phyloP scores from a whole-genome alignment of 1,284 basidiomycete genomes.

The Rhodotorula sp. region DNA sequence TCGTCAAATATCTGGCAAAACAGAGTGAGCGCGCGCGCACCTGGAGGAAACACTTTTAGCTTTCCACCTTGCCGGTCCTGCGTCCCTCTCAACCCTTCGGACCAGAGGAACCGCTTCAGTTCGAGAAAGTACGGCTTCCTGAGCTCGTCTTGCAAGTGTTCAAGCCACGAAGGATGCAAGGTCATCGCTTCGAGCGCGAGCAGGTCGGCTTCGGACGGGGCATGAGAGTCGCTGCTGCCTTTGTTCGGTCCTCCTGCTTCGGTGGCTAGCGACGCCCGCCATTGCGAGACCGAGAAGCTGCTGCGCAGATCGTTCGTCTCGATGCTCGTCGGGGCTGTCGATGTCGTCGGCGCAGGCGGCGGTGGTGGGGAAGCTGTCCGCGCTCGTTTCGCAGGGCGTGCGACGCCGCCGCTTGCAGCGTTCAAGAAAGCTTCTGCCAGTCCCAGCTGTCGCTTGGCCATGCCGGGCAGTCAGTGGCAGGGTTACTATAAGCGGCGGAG shows the following conservation, averaged over 20 bases:
- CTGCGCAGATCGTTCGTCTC: background rate
- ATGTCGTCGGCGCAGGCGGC: background rate
- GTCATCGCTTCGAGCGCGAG: slow-evolving; percentile 66
- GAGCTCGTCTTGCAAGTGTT: slow-evolving; percentile 47
- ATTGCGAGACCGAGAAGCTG: background rate
- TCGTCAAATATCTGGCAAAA: too few relatives aligned
- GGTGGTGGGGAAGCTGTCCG: slow-evolving; percentile 6
- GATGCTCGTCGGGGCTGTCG: background rate
- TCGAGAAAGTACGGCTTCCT: slow-evolving; percentile 69
- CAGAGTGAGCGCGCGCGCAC: slow-evolving; percentile 42
- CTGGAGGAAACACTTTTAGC: slow-evolving; percentile 53
- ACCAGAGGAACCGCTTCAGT: slow-evolving; percentile 67
- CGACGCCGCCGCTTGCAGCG: background rate
- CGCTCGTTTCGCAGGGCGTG: slow-evolving; percentile 10
- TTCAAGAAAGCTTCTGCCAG: slow-evolving; percentile 16
- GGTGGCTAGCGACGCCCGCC: slow-evolving; percentile 1
- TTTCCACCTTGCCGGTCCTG: slow-evolving; percentile 47
- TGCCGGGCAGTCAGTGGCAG: background rate
- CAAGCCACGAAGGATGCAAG: slow-evolving; percentile 67
- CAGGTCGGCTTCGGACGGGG: slow-evolving; percentile 47
- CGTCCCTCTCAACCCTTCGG: slow-evolving; percentile 62
- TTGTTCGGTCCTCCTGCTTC: background rate
- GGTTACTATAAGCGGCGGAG: background rate
- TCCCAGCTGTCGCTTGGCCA: slow-evolving; percentile 24
- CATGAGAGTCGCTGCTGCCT: background rate